Conservation (phyloP, 2,329 filamentous ascomycete species). For the Penicillium brasilianum region DNA sequence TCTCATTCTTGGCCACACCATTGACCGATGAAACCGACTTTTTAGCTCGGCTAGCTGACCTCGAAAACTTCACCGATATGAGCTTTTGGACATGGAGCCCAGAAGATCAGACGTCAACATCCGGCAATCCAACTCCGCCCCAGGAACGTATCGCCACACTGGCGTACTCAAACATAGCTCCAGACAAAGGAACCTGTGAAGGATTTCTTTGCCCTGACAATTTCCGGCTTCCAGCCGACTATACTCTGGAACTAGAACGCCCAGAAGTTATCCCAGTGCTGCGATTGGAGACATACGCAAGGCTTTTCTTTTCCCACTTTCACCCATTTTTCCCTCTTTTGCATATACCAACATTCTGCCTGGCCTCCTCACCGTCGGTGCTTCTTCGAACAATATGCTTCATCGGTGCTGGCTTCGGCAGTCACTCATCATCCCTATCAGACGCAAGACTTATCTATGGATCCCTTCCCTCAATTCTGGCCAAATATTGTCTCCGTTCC, state of each 20-base stretch:
- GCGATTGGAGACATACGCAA: constrained; percentile 1
- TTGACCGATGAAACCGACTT: background rate
- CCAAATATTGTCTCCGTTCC: constrained; percentile 4
- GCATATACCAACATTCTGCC: constrained; percentile 10
- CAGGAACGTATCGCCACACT: background rate
- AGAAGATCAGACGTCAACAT: background rate
- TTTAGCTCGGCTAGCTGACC: background rate
- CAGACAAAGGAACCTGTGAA: background rate
- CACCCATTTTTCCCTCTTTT: background rate
- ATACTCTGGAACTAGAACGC: constrained; percentile 3
- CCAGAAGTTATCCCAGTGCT: background rate
- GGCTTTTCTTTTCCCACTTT: constrained; percentile 7
- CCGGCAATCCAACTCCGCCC: background rate
- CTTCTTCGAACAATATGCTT: constrained; percentile 7
- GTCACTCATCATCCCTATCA: background rate
- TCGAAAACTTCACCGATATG: background rate
- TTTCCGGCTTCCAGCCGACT: constrained; percentile 9
- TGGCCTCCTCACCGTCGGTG: background rate
- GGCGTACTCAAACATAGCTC: background rate
- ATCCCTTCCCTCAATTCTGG: constrained; percentile 3
- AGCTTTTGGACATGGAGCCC: background rate
- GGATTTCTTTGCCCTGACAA: constrained; percentile 8
- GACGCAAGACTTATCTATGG: constrained; percentile 2
- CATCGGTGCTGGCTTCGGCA: constrained; percentile 7
- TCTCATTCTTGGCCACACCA: background rate